A percentile compares a stretch with the other conserved stretches of the same genome.
Evolutionary conservation across 345 rosid species (phyloP).

Genomic region (Rhizophora mangle): DNA sequence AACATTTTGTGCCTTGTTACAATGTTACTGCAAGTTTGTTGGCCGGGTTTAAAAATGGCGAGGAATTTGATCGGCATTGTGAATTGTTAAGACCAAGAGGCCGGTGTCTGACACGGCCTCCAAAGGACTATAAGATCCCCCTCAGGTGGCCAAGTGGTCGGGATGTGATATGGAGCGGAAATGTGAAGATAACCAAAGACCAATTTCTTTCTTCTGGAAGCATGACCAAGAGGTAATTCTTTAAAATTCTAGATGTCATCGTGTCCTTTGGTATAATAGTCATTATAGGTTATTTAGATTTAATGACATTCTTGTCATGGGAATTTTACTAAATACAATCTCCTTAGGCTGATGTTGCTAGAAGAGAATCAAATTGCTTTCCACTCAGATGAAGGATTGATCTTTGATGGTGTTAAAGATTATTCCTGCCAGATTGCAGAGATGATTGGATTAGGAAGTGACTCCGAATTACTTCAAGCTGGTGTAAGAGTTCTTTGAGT

Average conservation of each 20-base stretch:
- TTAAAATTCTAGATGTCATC: conserved; percentile 2
- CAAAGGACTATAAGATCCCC: conserved; percentile 91
- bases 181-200: conserved; percentile 88
- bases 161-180: conserved; percentile 96
- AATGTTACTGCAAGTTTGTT: conserved; percentile 70
- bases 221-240: conserved; percentile 77
- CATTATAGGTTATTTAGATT: conserved; percentile 1
- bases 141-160: conserved; percentile 91
- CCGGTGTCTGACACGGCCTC: conserved; percentile 80
- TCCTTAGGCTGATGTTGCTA: conserved; percentile 76
- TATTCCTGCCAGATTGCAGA: conserved; percentile 94
- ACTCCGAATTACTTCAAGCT: conserved; percentile 80
- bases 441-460: conserved; percentile 94
- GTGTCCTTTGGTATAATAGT: neutral
- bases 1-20: conserved; percentile 87
- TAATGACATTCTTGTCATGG: neutral
- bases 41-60: conserved; percentile 75
- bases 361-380: conserved; percentile 98
- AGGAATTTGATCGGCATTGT: conserved; percentile 89
- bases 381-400: conserved; percentile 82
- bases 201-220: conserved; percentile 98
- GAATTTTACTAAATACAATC: neutral
- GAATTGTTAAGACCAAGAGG: conserved; percentile 49
- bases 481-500: conserved; percentile 61
- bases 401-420: conserved; percentile 92